Conservation (phyloP, 2,329 filamentous ascomycete genomes). For the Aspergillus ibericus region DNA sequence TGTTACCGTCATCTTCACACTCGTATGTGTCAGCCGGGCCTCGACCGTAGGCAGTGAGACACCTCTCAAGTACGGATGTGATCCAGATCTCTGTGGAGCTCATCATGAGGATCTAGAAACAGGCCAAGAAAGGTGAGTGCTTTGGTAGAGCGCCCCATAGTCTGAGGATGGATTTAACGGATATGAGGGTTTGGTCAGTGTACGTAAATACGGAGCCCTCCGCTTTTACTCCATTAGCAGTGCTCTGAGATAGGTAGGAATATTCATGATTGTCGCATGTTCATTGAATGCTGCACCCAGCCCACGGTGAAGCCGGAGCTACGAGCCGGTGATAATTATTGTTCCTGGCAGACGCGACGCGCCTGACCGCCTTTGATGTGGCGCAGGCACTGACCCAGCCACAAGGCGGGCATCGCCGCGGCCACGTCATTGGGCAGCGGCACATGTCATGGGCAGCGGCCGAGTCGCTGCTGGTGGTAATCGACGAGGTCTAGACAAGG, state of each 20-base stretch:
- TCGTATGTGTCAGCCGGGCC: background rate
- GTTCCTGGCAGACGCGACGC: constrained; percentile 13
- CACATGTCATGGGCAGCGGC: constrained; percentile 8
- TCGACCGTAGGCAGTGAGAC: constrained; percentile 21
- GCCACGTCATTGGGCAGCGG: constrained; percentile 35
- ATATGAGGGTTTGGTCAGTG: background rate
- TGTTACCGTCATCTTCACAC: constrained; percentile 35
- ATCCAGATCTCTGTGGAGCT: constrained; percentile 26
- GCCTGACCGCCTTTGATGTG: constrained; percentile 19
- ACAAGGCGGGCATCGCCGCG: constrained; percentile 22
- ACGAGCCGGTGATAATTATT: background rate
- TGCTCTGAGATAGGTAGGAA: too few species aligned
- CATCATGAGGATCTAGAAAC: constrained; percentile 25
- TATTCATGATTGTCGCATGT: background rate
- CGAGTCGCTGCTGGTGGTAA: background rate
- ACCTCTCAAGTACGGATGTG: constrained; percentile 24
- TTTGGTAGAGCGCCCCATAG: constrained; percentile 1
- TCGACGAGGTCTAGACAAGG: constrained; percentile 6
- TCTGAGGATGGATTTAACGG: background rate
- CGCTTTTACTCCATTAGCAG: background rate
- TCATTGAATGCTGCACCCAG: background rate
- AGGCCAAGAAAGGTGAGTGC: background rate
- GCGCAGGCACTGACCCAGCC: constrained; percentile 13
- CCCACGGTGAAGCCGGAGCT: background rate
- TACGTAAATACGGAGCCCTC: background rate